Base-by-base conservation (phyloP, 148 eudicot genomes). In the Talinum fruticosum region DNA sequence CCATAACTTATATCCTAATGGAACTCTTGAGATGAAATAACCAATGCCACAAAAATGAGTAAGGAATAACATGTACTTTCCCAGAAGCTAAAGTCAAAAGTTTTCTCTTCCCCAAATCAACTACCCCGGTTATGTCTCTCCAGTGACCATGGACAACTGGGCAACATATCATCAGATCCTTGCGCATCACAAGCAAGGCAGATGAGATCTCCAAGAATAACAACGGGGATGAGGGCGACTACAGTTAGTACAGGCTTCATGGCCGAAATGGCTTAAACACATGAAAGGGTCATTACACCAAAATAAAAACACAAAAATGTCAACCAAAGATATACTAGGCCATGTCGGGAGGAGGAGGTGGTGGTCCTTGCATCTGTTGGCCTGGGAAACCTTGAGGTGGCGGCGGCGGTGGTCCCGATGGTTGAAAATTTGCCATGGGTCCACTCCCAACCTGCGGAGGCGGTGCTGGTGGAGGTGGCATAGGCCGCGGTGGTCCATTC, bases 381-480 rank as follows among this genome's bases (percentile, higher is more conserved):
- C 95, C 93, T 21, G 85, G 91, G 45, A 88, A 94, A 69, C 97
- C 93, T 77, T 90, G 97, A 29, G 96, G 93, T 10, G 91, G 96
- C n/a, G n/a, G n/a, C n/a, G 97, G 97, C 62, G 89, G 93, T 45
- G 90, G 94, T 75, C 81, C 70, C 49, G 91, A 88, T 0, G 92
- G 88, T 37, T 91, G 88, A 72, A 91, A 95, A 80, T 92, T 89
- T 7, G 93, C 74, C 98, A 94, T 92, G 26, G 90, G 66, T 15
- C 92, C 90, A 41, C 87, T 76, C 34, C 93, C 91, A 51, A 76
- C 78, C 29, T 90, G 86, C 28, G 96, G 93, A 32, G 96, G 94
- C 5, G 94, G 97, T 72, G 92, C 93, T 19, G 90, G 90, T 10
- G 92, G 92, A 73, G 90, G 95, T 2, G 98, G 95, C 97, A 90